Conservation (phyloP, 2,329 filamentous ascomycete species). For the Grosmannia huntii region DNA sequence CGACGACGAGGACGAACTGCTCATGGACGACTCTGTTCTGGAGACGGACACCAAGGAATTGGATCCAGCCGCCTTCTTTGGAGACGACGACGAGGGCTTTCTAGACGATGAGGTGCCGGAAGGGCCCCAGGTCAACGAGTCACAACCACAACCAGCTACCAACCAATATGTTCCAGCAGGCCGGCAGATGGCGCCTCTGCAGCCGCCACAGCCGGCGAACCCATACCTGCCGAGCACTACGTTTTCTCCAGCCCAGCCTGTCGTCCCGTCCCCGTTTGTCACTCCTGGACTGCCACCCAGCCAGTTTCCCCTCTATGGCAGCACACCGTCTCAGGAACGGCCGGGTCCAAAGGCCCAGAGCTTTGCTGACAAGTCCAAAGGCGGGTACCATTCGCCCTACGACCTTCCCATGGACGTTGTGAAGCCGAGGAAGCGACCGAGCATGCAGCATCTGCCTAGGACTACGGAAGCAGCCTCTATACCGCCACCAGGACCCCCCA, state of each 20-base stretch:
- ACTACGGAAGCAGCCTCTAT: constrained; percentile 27
- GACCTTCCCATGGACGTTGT: constrained; percentile 86
- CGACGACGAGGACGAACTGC: constrained; percentile 52
- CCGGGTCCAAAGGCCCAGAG: constrained; percentile 51
- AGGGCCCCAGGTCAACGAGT: constrained; percentile 3
- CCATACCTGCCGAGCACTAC: constrained; percentile 9
- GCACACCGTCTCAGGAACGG: neutral
- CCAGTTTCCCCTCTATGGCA: constrained; percentile 5
- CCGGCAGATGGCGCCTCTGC: neutral
- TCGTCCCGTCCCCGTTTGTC: neutral
- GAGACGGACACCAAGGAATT: constrained; percentile 28
- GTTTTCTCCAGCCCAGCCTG: constrained; percentile 1
- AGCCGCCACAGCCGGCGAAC: constrained; percentile 4
- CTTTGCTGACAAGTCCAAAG: constrained; percentile 81
- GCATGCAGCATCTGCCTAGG: constrained; percentile 41
- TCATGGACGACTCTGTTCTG: constrained; percentile 41
- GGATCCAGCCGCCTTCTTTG: constrained; percentile 54
- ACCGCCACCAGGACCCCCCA: constrained; percentile 33
- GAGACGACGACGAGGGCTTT: constrained; percentile 78
- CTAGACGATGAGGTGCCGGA: constrained; percentile 54
- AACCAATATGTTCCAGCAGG: constrained; percentile 10
- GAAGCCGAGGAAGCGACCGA: constrained; percentile 50
- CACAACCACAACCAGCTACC: neutral
- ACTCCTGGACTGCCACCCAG: neutral
- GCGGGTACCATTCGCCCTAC: constrained; percentile 87